Evolutionary conservation across 306 rosid species (phyloP), one percentile per base, ranked within the genome.

Genomic region (Inga laurina): DNA sequence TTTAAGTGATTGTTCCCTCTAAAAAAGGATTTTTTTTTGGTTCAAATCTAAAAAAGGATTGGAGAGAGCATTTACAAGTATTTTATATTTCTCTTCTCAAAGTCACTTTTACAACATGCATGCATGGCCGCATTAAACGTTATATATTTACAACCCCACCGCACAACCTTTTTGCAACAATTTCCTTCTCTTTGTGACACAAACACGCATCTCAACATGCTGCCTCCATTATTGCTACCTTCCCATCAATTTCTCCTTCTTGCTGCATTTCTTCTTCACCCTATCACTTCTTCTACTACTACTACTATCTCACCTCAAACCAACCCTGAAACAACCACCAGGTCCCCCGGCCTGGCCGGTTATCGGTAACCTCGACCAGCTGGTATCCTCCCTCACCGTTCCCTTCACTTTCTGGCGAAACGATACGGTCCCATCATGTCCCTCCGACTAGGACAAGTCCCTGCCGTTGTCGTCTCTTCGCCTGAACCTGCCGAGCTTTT

Each of bases 401-500:
- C 70, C 70, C 70, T 65, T 14, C 70, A 65, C 3, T 4, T 10
- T 4, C 70, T 65, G 3, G 11, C 70, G 1, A 32, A 65, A 14
- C 41, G 10, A 2, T 65, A 65, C 4, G 70, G 70, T 5, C 70
- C 70, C 10, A 32, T 65, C 21, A 65, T 65, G 43, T 65, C 70
- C 43, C 9, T 65, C n/a, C 70, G 39, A 14, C 43, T 65, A 6
- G 70, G 70, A 27, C 70, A 65, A 10, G 43, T 27, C 10, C 43
- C 41, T 14, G 18, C 52, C 3, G 35, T 69, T 0, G 74, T 69
- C 75, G 81, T 8, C 84, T 67, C 72, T 16, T 67, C 72, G 2
- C 72, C 72, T 7, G 72, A 67, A 35, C 45, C 45, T 2, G 72
- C 84, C 0, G 77, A 89, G 76, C 83, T 62, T 3, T 74, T 84